Conservation (phyloP, 768 basidiomycete genomes). For the Lyophyllum atratum region DNA sequence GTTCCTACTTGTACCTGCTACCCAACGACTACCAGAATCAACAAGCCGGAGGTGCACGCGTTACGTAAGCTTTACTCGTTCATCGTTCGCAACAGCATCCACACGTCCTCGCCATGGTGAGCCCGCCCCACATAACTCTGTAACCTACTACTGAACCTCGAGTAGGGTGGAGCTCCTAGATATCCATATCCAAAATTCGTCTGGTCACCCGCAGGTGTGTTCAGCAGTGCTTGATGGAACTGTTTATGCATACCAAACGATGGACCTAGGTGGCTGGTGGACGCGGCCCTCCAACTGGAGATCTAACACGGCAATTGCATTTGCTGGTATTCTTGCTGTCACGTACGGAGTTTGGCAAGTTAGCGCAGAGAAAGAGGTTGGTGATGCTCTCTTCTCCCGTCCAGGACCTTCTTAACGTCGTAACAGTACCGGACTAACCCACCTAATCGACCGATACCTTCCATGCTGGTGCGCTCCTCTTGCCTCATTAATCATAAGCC, state of each 20-base stretch:
- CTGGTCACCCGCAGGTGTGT: slow-evolving; percentile 86
- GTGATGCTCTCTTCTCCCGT: slow-evolving; percentile 21
- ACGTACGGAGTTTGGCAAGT: slow-evolving; percentile 68
- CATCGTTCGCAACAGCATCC: slow-evolving; percentile 6
- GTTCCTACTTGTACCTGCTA: background rate
- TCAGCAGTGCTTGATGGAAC: slow-evolving; percentile 15
- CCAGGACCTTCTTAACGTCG: slow-evolving; percentile 1
- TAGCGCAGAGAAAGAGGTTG: slow-evolving; percentile 81
- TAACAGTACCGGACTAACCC: slow-evolving; percentile 56
- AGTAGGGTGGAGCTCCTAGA: slow-evolving; percentile 78
- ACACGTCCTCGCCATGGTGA: slow-evolving; percentile 12
- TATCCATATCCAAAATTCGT: slow-evolving; percentile 95
- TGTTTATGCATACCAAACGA: background rate
- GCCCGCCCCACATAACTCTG: background rate
- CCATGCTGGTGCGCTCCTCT: slow-evolving; percentile 61
- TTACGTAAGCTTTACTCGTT: slow-evolving; percentile 14
- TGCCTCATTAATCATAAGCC: background rate
- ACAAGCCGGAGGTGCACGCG: slow-evolving; percentile 17
- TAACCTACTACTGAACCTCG: background rate
- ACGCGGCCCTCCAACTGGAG: slow-evolving; percentile 88
- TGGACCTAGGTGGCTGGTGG: slow-evolving; percentile 88
- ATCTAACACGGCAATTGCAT: slow-evolving; percentile 75
- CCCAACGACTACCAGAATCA: slow-evolving; percentile 5
- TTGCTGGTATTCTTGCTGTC: slow-evolving; percentile 65
- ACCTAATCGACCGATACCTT: slow-evolving; percentile 75